Evolutionary conservation across 495 filamentous ascomycete species (phyloP).

Genomic region (Pyronema omphalodes): DNA sequence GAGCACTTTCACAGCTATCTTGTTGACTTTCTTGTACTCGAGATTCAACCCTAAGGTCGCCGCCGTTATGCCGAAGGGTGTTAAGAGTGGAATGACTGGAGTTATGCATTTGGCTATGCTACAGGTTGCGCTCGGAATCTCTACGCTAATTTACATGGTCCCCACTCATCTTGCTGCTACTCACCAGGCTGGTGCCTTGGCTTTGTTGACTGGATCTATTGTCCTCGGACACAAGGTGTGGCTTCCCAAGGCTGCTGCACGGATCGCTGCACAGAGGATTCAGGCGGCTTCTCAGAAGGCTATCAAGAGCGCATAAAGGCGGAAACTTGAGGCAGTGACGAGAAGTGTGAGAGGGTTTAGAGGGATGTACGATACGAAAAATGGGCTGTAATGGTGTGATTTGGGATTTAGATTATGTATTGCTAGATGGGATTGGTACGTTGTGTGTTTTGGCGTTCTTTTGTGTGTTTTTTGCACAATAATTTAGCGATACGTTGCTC

Average conservation of each 20-base stretch:
- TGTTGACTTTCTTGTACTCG: constrained; percentile 59
- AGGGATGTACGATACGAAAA: too few species aligned
- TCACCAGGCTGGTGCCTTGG: constrained; percentile 82
- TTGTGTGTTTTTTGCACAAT: too few species aligned
- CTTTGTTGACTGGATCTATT: constrained; percentile 62
- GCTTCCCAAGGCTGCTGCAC: constrained; percentile 15
- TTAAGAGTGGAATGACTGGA: constrained; percentile 53
- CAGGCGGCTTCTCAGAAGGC: constrained; percentile 4
- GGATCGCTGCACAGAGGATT: constrained; percentile 11
- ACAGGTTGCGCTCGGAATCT: constrained; percentile 73
- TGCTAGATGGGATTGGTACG: too few species aligned
- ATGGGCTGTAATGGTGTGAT: too few species aligned
- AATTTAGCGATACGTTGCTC: too few species aligned
- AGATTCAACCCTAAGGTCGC: constrained; percentile 43
- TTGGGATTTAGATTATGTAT: too few species aligned
- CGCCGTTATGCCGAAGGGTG: constrained; percentile 43
- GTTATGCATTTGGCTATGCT: constrained; percentile 64
- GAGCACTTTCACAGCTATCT: constrained; percentile 67
- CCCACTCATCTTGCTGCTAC: constrained; percentile 72
- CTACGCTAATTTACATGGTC: constrained; percentile 80
- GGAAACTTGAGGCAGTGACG: too few species aligned
- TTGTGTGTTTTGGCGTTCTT: too few species aligned
- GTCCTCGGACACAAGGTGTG: constrained; percentile 39
- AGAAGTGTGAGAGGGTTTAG: too few species aligned
- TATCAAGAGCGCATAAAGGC: too few species aligned